Percentiles rank a stretch among this genome's conserved stretches.
Conservation (phyloP, 1,284 basidiomycete species). For the Trichosporon faecale region DNA sequence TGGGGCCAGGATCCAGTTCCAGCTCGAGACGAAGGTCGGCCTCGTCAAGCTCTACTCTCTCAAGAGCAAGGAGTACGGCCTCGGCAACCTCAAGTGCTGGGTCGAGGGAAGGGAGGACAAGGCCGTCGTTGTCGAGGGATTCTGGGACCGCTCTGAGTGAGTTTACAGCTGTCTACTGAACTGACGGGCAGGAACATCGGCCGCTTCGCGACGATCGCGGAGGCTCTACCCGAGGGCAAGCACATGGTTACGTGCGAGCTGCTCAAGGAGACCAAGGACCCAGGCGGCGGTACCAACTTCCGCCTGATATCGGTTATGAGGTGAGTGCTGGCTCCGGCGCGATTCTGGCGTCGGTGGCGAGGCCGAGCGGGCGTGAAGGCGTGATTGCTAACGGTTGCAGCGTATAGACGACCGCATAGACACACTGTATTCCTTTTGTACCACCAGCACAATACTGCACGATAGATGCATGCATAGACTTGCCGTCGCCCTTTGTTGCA, state of each 20-base stretch:
- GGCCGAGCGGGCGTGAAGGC: background rate
- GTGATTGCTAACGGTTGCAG: background rate
- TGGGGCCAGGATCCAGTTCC: slow-evolving; percentile 40
- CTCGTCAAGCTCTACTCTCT: slow-evolving; percentile 49
- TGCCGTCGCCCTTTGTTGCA: background rate
- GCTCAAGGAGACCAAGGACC: slow-evolving; percentile 22
- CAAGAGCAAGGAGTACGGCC: slow-evolving; percentile 40
- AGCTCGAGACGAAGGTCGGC: slow-evolving; percentile 43
- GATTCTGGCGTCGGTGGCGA: background rate
- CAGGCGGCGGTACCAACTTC: slow-evolving; percentile 19
- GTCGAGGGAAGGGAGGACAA: slow-evolving; percentile 36
- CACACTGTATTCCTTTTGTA: background rate
- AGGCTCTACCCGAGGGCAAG: slow-evolving; percentile 13
- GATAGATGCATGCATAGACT: slow-evolving; percentile 1
- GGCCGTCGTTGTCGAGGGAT: slow-evolving; percentile 34
- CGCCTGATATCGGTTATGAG: slow-evolving; percentile 24
- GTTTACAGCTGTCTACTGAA: no score
- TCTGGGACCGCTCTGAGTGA: slow-evolving; percentile 34
- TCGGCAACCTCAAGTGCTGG: slow-evolving; percentile 49
- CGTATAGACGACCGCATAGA: background rate
- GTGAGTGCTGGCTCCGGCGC: background rate
- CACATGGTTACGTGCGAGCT: slow-evolving; percentile 23
- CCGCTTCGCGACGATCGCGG: slow-evolving; percentile 17
- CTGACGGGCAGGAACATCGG: slow-evolving; percentile 27
- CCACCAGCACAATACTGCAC: background rate